Evolutionary conservation across 345 rosid genomes (phyloP), one percentile per base, ranked within the genome.

Genomic region (Lagerstroemia speciosa): DNA sequence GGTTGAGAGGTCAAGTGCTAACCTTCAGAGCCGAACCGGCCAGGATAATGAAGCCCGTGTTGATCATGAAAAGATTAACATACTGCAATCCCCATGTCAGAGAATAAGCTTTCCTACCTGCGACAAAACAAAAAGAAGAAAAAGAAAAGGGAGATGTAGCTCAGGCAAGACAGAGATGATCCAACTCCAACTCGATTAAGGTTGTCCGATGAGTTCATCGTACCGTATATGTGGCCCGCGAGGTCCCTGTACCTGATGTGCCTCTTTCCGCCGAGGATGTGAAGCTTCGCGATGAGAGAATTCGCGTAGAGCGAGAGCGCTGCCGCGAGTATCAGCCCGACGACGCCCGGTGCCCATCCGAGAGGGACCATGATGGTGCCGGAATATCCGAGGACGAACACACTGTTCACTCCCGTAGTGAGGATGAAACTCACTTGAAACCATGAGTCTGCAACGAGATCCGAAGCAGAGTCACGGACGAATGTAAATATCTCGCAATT

Each of bases 191-290:
- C 5, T 20, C 30, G 26, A 53, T 19, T 26, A 40, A 8, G 50
- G 3, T 26, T 36, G 43, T 69, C 17, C 60, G 27, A 5, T 27
- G 15, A 57, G 15, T 32, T n/a, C 62, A 38, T 55, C 70, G 31
- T 81, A 91, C 97, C 95, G 62, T 91, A 94, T 26, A 91, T 69
- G 72, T 75, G 78, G 36, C 93, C 95, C 11, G 96, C 97, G 5
- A 94, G 93, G 78, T 94, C 97, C 78, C 97, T 83, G 69, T 91
- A 91, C 63, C 99, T 81, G 77, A 91, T 94, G 74, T 89, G 99
- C 82, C 97, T 85, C 81, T 66, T 94, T 64, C 95, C 97, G 41
- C 89, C 96, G 70, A 78, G 75, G 76, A 91, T 90, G 73, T 94
- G 96, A 67, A 94, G 91, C 80, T 86, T 83, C 41, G 96, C 97